A percentile compares a stretch with the other conserved stretches of the same genome.
Evolutionary conservation across 768 basidiomycete species (phyloP).

Genomic region (Symmetrospora coprosmae): DNA sequence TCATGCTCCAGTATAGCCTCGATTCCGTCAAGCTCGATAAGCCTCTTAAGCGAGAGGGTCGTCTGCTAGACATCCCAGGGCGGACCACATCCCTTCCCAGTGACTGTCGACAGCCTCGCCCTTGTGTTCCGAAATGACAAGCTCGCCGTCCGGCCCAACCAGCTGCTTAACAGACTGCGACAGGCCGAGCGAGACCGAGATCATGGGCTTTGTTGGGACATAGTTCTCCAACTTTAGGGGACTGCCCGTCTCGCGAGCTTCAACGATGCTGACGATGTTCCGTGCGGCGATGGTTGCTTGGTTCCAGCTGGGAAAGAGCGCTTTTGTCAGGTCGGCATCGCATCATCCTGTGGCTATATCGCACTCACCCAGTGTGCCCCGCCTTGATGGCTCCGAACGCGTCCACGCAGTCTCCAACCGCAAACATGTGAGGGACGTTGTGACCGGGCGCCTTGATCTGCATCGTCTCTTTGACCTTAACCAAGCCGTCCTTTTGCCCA

Average conservation of each 20-base stretch:
- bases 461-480: slow-evolving; percentile 28
- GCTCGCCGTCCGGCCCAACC: background rate
- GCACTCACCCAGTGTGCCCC: slow-evolving; percentile 27
- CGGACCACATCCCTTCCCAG: slow-evolving; percentile 2
- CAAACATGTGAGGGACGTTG: slow-evolving; percentile 25
- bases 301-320: slow-evolving; percentile 24
- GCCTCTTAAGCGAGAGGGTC: background rate
- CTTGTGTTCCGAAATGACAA: background rate
- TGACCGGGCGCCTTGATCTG: slow-evolving; percentile 23
- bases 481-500: slow-evolving; percentile 21
- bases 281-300: slow-evolving; percentile 28
- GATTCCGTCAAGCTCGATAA: too few relatives aligned
- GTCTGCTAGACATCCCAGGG: background rate
- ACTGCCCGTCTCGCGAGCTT: background rate
- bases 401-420: slow-evolving; percentile 32
- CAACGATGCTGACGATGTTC: slow-evolving; percentile 25
- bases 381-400: slow-evolving; percentile 32
- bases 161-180: slow-evolving; percentile 8
- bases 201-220: slow-evolving; percentile 20
- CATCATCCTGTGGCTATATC: background rate
- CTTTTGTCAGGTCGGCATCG: background rate
- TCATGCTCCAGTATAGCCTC: too few relatives aligned
- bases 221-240: background rate
- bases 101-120: slow-evolving; percentile 11
- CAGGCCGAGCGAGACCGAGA: slow-evolving; percentile 21